Base-by-base conservation (phyloP, 176 grass and related monocot genomes). In the Oryza australiensis region DNA sequence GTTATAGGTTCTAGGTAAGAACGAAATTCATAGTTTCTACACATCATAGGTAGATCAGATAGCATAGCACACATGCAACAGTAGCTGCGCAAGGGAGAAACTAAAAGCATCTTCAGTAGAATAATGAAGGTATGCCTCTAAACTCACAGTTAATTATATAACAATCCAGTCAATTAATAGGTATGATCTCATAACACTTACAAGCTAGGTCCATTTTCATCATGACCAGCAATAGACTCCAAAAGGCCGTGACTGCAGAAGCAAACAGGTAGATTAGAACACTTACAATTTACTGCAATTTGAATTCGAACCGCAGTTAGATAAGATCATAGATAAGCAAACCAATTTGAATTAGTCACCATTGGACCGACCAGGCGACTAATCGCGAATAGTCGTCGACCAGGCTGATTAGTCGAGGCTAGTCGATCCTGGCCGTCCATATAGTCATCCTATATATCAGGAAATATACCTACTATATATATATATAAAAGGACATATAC, bases 151-250 rank as follows among this genome's bases (percentile, higher is more conserved):
- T 22, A 67, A 49, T 79, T 33, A 48, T 48, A 29, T 12, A 68
- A 73, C 5, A 11, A 27, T 74, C 1, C 5, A 12, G 9, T 51
- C 10, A 73, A 3, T 16, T 30, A 32, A 48, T 60, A 75, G 28
- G 35, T 9, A 68, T 73, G 7, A 18, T 11, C 33, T 29, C 26
- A 28, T 64, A 9, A 30, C 10, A 88, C 82, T 84, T 77, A 96
- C 93, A 96, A 83, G 86, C 88, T 87, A 45, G 93, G 88, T 10
- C 93, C 90, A 73, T 91, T 70, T 66, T 96, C 93, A 82, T 96
- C 93, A 91, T 96, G 90, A 84, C 90, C 93, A 74, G 88, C 93
- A 79, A 96, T 96, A 92, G 0, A 96, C 90, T 66, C 90, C 93
- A 85, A 96, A 96, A 7, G 90, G 94, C 7, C 90, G 86, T 90